These are phyloP conservation scores for Pichia sp. DNA, from an alignment of 1,139 yeast genomes.

Conservation along the genomic window DNA sequence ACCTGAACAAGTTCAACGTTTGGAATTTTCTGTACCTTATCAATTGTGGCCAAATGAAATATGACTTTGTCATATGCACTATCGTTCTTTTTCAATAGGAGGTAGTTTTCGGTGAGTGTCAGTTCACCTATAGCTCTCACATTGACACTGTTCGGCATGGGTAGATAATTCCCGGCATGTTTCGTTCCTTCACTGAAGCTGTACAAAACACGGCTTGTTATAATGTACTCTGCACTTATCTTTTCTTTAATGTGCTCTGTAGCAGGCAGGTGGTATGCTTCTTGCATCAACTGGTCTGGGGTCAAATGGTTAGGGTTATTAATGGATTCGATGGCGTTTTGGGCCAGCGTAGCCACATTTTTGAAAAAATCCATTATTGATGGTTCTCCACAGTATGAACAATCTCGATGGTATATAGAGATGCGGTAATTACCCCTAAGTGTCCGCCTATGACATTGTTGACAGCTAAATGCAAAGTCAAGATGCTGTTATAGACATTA, in stretches of 20 bases:
- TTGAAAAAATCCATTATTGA: constrained; percentile 40
- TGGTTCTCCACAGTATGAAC: neutral
- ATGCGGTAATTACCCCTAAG: neutral
- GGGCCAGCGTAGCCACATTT: constrained; percentile 36
- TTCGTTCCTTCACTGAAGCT: constrained; percentile 13
- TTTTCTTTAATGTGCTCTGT: constrained; percentile 64
- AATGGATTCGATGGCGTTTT: constrained; percentile 28
- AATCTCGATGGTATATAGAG: neutral
- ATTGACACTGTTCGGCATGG: constrained; percentile 26
- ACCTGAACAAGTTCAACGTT: constrained; percentile 76
- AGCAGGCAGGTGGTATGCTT: constrained; percentile 65
- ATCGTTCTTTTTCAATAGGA: constrained; percentile 67
- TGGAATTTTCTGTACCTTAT: constrained; percentile 82
- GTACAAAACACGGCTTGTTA: constrained; percentile 14
- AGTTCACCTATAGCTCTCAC: constrained; percentile 52
- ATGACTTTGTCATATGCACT: constrained; percentile 63
- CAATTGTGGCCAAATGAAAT: constrained; percentile 71
- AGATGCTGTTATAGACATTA: no score
- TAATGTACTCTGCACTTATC: constrained; percentile 40
- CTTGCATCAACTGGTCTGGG: constrained; percentile 66
- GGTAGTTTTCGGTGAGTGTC: constrained; percentile 65
- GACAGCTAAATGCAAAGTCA: no score
- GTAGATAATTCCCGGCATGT: constrained; percentile 14
- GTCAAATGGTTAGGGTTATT: constrained; percentile 38
- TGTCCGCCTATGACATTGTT: neutral